Conservation (phyloP, 1,139 yeast genomes). For the Pichia sp. region DNA sequence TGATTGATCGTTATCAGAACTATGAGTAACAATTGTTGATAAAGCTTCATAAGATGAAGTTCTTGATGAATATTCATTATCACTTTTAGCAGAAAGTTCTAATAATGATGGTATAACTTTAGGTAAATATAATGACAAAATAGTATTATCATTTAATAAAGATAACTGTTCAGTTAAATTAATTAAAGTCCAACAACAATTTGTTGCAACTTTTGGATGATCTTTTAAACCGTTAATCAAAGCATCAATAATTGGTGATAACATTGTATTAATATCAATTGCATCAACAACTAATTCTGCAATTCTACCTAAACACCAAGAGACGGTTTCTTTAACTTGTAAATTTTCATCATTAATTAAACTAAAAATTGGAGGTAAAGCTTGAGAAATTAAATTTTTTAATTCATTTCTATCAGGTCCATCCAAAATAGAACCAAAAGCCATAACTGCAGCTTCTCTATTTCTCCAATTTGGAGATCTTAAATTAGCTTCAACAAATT, state of each 20-base stretch:
- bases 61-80: slow-evolving; percentile 83
- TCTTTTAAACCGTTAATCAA: slow-evolving; percentile 74
- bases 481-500: slow-evolving; percentile 75
- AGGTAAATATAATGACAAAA: slow-evolving; percentile 69
- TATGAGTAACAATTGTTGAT: slow-evolving; percentile 70
- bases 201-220: slow-evolving; percentile 87
- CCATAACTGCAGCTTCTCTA: slow-evolving; percentile 98
- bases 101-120: slow-evolving; percentile 65
- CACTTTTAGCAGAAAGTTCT: slow-evolving; percentile 60
- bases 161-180: slow-evolving; percentile 83
- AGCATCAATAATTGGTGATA: slow-evolving; percentile 68
- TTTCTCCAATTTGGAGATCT: slow-evolving; percentile 65
- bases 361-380: slow-evolving; percentile 67
- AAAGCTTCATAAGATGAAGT: slow-evolving; percentile 95
- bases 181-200: slow-evolving; percentile 96
- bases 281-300: slow-evolving; percentile 84
- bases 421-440: slow-evolving; percentile 92
- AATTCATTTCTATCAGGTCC: slow-evolving; percentile 83
- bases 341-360: slow-evolving; percentile 68
- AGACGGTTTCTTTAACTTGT: slow-evolving; percentile 94
- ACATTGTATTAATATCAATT: slow-evolving; percentile 55
- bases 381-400: slow-evolving; percentile 65
- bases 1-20: slow-evolving; percentile 66
- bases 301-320: slow-evolving; percentile 97
- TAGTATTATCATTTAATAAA: slow-evolving; percentile 54